These are phyloP conservation scores for Podaxis carcinomalis DNA, from an alignment of 768 basidiomycete species.

Conservation along the genomic window DNA sequence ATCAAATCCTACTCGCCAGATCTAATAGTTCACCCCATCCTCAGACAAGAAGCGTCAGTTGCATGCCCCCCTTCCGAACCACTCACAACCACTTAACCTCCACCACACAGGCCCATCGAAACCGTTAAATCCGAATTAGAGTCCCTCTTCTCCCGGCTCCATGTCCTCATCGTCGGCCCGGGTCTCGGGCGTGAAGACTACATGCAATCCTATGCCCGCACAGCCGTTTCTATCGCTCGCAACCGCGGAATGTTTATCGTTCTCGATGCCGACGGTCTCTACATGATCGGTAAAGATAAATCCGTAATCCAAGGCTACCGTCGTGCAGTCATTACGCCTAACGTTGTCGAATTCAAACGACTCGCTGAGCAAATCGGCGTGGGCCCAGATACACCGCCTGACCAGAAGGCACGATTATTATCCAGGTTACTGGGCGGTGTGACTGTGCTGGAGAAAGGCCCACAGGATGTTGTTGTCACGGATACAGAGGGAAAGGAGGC, in stretches of 20 bases:
- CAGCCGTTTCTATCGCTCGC: slow-evolving; percentile 74
- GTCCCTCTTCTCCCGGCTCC: slow-evolving; percentile 77
- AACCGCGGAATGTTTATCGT: slow-evolving; percentile 81
- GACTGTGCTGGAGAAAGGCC: slow-evolving; percentile 88
- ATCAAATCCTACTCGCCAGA: slow-evolving; percentile 99
- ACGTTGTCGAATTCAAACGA: slow-evolving; percentile 88
- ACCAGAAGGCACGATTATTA: slow-evolving; percentile 63
- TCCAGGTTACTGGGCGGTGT: slow-evolving; percentile 80
- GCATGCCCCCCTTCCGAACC: background rate
- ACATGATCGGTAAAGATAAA: slow-evolving; percentile 73
- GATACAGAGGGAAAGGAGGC: slow-evolving; percentile 59
- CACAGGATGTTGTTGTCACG: slow-evolving; percentile 75
- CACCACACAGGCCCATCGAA: slow-evolving; percentile 37
- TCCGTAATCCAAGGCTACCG: slow-evolving; percentile 78
- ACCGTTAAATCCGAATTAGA: slow-evolving; percentile 49
- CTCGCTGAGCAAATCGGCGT: slow-evolving; percentile 73
- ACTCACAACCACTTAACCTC: background rate
- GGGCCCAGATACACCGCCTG: slow-evolving; percentile 43
- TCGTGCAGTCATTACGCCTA: slow-evolving; percentile 88
- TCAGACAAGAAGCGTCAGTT: slow-evolving; percentile 61
- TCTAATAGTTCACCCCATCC: slow-evolving; percentile 93
- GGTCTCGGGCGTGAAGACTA: slow-evolving; percentile 88
- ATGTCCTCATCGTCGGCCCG: slow-evolving; percentile 91
- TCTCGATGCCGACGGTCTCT: slow-evolving; percentile 91
- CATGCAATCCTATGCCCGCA: slow-evolving; percentile 81